Evolutionary conservation across 352 stramenopile species (phyloP).

Genomic region (Peronospora belbahrii): DNA sequence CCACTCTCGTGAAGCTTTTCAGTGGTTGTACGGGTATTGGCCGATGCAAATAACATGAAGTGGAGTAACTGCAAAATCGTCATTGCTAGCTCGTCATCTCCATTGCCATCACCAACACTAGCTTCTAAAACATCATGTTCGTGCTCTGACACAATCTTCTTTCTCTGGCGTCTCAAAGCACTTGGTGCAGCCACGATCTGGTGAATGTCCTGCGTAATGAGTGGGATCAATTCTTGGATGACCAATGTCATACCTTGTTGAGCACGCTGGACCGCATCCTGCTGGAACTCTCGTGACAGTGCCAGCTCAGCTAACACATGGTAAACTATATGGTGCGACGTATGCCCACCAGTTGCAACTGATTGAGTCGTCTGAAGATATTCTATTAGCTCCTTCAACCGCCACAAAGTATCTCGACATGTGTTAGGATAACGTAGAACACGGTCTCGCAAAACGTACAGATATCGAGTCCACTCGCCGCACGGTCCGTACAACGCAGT

Average conservation of each 20-base stretch:
- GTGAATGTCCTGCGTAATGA: constrained; percentile 35
- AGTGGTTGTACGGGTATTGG: constrained; percentile 17
- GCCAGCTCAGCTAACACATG: constrained; percentile 44
- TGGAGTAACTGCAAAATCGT: constrained; percentile 45
- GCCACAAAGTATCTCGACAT: constrained; percentile 26
- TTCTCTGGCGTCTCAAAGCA: not conserved
- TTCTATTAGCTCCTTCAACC: constrained; percentile 30
- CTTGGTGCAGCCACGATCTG: constrained; percentile 9
- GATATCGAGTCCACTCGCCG: constrained; percentile 49
- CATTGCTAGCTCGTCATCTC: constrained; percentile 30
- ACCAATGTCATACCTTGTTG: constrained; percentile 29
- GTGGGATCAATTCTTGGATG: constrained; percentile 34
- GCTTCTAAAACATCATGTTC: not conserved
- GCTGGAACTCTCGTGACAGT: constrained; percentile 46
- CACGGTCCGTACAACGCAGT: constrained; percentile 23
- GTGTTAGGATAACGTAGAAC: constrained; percentile 30
- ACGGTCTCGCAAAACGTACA: constrained; percentile 49
- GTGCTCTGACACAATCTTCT: not conserved
- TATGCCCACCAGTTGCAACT: not conserved
- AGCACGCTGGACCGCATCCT: constrained; percentile 17
- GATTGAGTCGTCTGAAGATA: constrained; percentile 14
- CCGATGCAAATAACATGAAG: constrained; percentile 32
- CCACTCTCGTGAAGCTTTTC: constrained; percentile 41
- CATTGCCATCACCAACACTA: constrained; percentile 4
- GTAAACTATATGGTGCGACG: constrained; percentile 36